Percentiles rank a stretch among this genome's conserved stretches.
These are phyloP conservation scores for Taphrina deformans DNA, from an alignment of 1,139 yeast genomes.

Conservation along the genomic window DNA sequence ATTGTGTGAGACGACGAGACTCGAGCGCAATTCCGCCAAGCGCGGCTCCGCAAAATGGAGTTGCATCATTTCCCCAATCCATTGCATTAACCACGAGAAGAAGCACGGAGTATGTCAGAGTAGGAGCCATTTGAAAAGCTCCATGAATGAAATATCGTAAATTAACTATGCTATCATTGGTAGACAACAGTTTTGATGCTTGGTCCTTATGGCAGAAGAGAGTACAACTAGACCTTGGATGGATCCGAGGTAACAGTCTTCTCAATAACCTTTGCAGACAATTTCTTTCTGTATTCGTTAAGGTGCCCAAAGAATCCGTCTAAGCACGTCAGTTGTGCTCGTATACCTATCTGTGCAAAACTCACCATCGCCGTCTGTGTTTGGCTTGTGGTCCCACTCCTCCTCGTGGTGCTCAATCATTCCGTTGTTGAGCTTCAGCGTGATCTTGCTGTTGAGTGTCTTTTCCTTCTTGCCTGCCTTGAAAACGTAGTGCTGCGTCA, in stretches of 20 bases:
- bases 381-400: conserved; percentile 32
- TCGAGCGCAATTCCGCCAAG: not conserved
- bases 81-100: no score
- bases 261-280: conserved; percentile 23
- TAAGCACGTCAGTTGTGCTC: not conserved
- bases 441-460: conserved; percentile 23
- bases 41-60: conserved; percentile 7
- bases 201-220: no score
- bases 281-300: conserved; percentile 22
- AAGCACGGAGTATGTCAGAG: no score
- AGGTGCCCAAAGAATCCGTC: conserved; percentile 31
- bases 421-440: conserved; percentile 24
- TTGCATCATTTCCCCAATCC: not conserved
- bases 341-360: no score
- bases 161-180: no score
- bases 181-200: no score
- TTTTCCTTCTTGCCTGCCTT: conserved; percentile 25
- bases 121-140: not conserved
- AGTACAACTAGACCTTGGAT: conserved; percentile 7
- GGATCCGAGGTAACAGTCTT: conserved; percentile 24
- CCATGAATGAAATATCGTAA: not conserved
- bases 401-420: conserved; percentile 32
- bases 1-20: not conserved
- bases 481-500: conserved; percentile 33
- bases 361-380: conserved; percentile 11